Evolutionary conservation across 164 flowering plant genomes (phyloP), one percentile per base, ranked within the genome.

Genomic region (Nymphaea thermarum): DNA sequence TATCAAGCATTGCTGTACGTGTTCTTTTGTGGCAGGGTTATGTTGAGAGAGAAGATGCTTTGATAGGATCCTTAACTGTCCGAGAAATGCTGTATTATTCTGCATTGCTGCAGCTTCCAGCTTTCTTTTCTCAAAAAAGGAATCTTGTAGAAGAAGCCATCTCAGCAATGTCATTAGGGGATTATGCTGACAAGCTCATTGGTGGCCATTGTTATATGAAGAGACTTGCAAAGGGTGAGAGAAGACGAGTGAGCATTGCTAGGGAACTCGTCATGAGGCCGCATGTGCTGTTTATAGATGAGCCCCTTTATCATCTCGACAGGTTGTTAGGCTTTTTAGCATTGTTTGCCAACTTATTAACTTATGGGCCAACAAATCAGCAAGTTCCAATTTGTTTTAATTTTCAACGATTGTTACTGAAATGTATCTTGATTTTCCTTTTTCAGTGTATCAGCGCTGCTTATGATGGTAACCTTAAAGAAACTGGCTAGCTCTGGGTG

Each of bases 401-500:
- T 45, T 45, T 45, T 10, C 11, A 45, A 1, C 11, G 0, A 45
- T 10, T 45, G 2, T 45, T 45, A 10, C 5, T 5, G n/a, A 16
- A 25, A 16, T 44, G 41, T 67, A 42, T 10, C 43, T 43, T 59
- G 43, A 6, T 43, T 65, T 43, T 57, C 10, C 51, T 25, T 43
- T 57, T 66, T 53, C 81, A 95, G 99, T 79, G 99, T 95, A 17
- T 91, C 99, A 68, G 99, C 99, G 43, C 94, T 95, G 66, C 79
- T 92, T 59, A 90, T 95, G 99, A 95, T 95, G 99, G 99, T 95
- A 36, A 95, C 98, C 14, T 70, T 95, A 81, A 95, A 90, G 94
- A 95, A 85, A 82, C 93, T 95, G 68, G 98, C 98, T 41, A 92
- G 88, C 82, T 86, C 88, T 2, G 99, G 99, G 2, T 92, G 99